Evolutionary conservation across 495 filamentous ascomycete genomes (phyloP).

Genomic region (Letharia lupina): DNA sequence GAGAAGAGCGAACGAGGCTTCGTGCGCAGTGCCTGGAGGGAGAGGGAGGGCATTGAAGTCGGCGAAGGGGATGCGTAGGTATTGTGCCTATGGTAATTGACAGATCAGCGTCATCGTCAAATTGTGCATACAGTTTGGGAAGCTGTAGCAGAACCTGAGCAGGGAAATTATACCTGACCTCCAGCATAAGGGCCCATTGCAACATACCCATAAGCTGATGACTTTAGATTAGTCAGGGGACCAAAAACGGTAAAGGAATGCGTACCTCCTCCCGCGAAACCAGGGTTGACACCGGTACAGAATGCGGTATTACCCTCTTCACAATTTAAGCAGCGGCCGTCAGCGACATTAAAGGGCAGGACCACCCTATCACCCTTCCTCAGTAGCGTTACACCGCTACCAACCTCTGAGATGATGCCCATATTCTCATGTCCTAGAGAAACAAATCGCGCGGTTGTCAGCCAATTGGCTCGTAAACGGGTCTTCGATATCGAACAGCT

Average conservation of each 20-base stretch:
- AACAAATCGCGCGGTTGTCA: neutral
- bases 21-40: conserved; percentile 37
- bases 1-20: conserved; percentile 41
- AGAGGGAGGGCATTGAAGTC: conserved; percentile 47
- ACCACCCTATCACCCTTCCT: conserved; percentile 38
- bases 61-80: conserved; percentile 48
- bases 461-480: neutral
- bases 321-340: conserved; percentile 51
- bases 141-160: neutral
- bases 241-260: neutral
- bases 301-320: conserved; percentile 51
- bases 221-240: neutral
- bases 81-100: conserved; percentile 38
- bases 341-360: conserved; percentile 51
- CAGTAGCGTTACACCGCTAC: conserved; percentile 37
- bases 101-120: neutral
- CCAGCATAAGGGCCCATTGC: conserved; percentile 52
- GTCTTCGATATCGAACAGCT: neutral
- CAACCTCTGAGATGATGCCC: conserved; percentile 44
- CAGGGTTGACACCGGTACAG: conserved; percentile 50
- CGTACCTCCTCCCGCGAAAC: conserved; percentile 44
- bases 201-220: conserved; percentile 48
- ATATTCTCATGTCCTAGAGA: conserved; percentile 47
- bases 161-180: conserved; percentile 25
- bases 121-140: neutral